Evolutionary conservation across 805 yeast genomes (phyloP), one percentile per base, ranked within the genome.

Genomic region (Ogataea salicorniae): DNA sequence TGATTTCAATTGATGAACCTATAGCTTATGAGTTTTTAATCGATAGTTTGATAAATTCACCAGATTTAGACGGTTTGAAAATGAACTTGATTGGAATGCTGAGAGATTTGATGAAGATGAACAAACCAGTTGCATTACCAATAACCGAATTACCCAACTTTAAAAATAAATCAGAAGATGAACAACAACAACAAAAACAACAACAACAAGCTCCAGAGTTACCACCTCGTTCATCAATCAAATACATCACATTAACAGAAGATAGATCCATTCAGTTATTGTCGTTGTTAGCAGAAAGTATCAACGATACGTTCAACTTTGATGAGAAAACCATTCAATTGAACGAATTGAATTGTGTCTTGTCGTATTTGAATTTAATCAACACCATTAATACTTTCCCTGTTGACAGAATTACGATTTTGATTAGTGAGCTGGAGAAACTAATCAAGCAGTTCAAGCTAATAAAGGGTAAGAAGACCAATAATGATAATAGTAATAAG

Each of bases 71-170:
- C 37, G 75, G 76, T 37, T 77, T 79, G 20, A 80, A 81, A 55
- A 72, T 83, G 22, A 80, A 80, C 3, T 66, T 81, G 35, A 75
- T 88, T 16, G 79, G 83, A 4, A 80, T 88, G 22, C 73, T 89
- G 58, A 88, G 84, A 61, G 88, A 83, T 55, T 70, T 89, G 52
- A 63, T 81, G 53, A 56, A 75, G 5, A 74, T 76, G 51, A 57
- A 58, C 16, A 56, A 45, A 57, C 52, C 53, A 29, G 39, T 35
- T 5, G 13, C 18, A 39, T 42, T 50, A 36, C 22, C 45, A 49
- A 48, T 39, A 42, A 44, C 46, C 41, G 45, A 46, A 4, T 41
- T 53, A 22, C 37, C 41, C 31, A 26, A 2, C 31, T 26, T 26
- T 17, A 46, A 48, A 37, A 46, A 43, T 17, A 37, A 46, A 4